Conservation (phyloP, 1,139 yeast genomes). For the Diutina sp. region DNA sequence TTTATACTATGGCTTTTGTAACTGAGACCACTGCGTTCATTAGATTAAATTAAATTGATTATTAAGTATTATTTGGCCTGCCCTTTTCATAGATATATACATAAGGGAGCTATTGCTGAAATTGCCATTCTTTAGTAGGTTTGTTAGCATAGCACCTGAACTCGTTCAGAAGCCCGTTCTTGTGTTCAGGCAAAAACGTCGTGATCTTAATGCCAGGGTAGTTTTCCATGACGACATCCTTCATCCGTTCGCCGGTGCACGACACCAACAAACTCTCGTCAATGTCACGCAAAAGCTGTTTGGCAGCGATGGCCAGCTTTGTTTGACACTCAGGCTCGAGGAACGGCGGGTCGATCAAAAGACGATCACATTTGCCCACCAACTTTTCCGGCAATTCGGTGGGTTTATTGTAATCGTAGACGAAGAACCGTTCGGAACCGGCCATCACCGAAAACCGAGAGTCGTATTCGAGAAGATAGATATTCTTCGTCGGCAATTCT, state of each 20-base stretch:
- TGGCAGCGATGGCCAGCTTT: conserved; percentile 61
- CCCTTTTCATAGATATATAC: not conserved
- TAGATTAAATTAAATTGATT: not conserved
- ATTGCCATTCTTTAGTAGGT: not conserved
- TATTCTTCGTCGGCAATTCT: conserved; percentile 50
- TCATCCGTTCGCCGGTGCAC: conserved; percentile 87
- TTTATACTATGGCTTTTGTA: too few species aligned
- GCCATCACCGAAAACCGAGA: conserved; percentile 63
- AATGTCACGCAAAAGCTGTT: conserved; percentile 35
- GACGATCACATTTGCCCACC: conserved; percentile 51
- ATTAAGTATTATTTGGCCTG: not conserved
- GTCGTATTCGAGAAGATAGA: conserved; percentile 70
- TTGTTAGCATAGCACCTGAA: conserved; percentile 61
- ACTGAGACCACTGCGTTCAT: not conserved
- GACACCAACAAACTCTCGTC: conserved; percentile 34
- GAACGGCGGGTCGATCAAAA: conserved; percentile 86
- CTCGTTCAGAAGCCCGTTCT: conserved; percentile 78
- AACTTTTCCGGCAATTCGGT: conserved; percentile 44
- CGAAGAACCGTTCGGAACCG: conserved; percentile 50
- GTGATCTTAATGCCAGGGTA: conserved; percentile 61
- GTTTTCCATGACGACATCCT: conserved; percentile 37
- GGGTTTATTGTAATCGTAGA: conserved; percentile 69
- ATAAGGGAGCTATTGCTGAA: not conserved
- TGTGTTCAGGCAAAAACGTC: conserved; percentile 64
- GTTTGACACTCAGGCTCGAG: conserved; percentile 70